Conservation (phyloP, 2,329 filamentous ascomycete genomes). For the Penicillium sumatraense region DNA sequence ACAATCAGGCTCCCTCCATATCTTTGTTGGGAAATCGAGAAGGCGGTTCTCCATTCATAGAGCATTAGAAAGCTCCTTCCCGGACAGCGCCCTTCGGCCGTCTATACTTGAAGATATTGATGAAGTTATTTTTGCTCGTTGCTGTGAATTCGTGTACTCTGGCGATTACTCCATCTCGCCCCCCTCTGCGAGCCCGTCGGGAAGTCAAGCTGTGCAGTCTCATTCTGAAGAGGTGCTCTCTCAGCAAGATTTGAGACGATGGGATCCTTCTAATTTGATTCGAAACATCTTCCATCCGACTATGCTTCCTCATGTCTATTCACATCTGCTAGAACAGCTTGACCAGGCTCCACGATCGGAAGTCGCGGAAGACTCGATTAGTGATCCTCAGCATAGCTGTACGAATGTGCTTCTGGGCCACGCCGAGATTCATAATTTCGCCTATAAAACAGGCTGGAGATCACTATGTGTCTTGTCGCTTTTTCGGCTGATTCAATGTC, state of each 20-base stretch:
- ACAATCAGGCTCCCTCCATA: too few species aligned
- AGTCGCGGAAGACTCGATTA: background rate
- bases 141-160: too few species aligned
- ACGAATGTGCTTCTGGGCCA: background rate
- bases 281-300: background rate
- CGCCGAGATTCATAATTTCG: background rate
- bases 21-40: too few species aligned
- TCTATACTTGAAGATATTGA: too few species aligned
- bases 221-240: background rate
- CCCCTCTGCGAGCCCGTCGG: background rate
- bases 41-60: too few species aligned
- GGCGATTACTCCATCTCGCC: background rate
- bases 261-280: background rate
- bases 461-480: background rate
- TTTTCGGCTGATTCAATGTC: background rate
- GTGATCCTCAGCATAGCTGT: background rate
- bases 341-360: background rate
- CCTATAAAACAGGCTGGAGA: background rate
- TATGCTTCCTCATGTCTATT: background rate
- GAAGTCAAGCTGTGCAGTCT: background rate
- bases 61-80: too few species aligned
- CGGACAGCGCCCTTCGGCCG: too few species aligned
- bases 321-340: background rate
- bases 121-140: too few species aligned
- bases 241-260: background rate